Percentiles rank a stretch among this genome's conserved stretches.
Evolutionary conservation across 495 filamentous ascomycete genomes (phyloP).

Genomic region (Cryomyces minteri): DNA sequence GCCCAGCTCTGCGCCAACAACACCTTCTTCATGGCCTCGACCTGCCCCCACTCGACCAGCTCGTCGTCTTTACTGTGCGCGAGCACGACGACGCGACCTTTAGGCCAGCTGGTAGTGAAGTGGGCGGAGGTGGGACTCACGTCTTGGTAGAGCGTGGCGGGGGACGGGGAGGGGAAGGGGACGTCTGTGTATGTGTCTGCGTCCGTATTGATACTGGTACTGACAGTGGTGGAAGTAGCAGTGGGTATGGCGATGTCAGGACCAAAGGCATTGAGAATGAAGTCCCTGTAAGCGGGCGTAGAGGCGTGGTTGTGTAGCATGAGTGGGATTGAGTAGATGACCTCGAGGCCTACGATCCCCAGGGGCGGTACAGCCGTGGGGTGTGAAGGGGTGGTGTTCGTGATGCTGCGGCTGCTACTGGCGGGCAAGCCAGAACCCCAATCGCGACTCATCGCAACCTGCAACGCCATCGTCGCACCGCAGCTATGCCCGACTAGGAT

Average conservation of each 20-base stretch:
- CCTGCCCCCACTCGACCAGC: constrained; percentile 37
- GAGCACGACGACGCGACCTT: constrained; percentile 32
- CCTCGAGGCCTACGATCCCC: constrained; percentile 40
- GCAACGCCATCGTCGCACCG: constrained; percentile 56
- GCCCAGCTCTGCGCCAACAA: constrained; percentile 16
- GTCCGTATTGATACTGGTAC: too few relatives aligned
- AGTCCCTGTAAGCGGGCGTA: constrained; percentile 32
- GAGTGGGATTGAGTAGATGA: constrained; percentile 45
- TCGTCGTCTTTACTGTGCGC: constrained; percentile 41
- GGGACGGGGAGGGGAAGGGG: background rate
- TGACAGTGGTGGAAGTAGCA: too few relatives aligned
- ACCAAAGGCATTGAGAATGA: constrained; percentile 48
- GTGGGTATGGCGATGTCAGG: constrained; percentile 9
- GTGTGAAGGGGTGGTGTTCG: background rate
- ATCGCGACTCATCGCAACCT: constrained; percentile 33
- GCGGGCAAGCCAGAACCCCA: constrained; percentile 3
- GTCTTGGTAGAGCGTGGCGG: constrained; percentile 27
- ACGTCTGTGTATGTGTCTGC: background rate
- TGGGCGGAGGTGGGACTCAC: constrained; percentile 30
- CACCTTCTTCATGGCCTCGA: constrained; percentile 25
- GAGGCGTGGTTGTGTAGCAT: constrained; percentile 29
- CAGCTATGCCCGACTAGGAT: constrained; percentile 61
- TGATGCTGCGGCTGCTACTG: background rate
- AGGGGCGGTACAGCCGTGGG: constrained; percentile 13
- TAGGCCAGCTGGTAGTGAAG: constrained; percentile 23